A percentile compares a stretch with the other conserved stretches of the same genome.
These are phyloP conservation scores for Fusarium oxysporum DNA, from an alignment of 2,329 filamentous ascomycete genomes.

Conservation along the genomic window DNA sequence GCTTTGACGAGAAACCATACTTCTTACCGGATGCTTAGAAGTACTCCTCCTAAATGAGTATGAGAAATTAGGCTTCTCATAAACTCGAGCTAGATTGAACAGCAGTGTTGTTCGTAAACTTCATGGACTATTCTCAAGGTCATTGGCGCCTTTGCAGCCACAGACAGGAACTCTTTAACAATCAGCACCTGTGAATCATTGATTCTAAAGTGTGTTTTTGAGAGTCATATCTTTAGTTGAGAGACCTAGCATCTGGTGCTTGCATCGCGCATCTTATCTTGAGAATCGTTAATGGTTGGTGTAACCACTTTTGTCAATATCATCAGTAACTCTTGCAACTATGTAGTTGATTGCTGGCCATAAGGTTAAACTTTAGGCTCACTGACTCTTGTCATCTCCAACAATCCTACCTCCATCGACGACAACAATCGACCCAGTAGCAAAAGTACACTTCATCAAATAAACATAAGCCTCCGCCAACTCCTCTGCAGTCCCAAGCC, in stretches of 20 bases:
- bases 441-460: slow-evolving; percentile 5
- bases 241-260: not conserved
- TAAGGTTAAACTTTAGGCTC: accelerated
- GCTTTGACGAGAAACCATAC: too few relatives aligned
- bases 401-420: not conserved
- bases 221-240: not conserved
- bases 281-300: accelerated
- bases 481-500: not conserved
- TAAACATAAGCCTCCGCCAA: not conserved
- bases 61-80: not conserved
- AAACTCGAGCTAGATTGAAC: too few relatives aligned
- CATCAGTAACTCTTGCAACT: not conserved
- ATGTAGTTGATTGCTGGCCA: too few relatives aligned
- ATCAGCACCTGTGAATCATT: too few relatives aligned
- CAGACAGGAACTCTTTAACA: too few relatives aligned
- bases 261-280: not conserved
- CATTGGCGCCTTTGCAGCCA: too few relatives aligned
- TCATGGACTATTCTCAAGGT: not conserved
- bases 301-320: not conserved
- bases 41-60: not conserved
- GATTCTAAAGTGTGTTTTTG: too few relatives aligned
- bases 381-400: not conserved
- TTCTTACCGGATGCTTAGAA: too few relatives aligned
- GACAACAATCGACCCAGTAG: not conserved
- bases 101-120: too few relatives aligned